Evolutionary conservation across 2,329 filamentous ascomycete species (phyloP), one percentile per base, ranked within the genome.

Genomic region (Pseudogymnoascus destructans): DNA sequence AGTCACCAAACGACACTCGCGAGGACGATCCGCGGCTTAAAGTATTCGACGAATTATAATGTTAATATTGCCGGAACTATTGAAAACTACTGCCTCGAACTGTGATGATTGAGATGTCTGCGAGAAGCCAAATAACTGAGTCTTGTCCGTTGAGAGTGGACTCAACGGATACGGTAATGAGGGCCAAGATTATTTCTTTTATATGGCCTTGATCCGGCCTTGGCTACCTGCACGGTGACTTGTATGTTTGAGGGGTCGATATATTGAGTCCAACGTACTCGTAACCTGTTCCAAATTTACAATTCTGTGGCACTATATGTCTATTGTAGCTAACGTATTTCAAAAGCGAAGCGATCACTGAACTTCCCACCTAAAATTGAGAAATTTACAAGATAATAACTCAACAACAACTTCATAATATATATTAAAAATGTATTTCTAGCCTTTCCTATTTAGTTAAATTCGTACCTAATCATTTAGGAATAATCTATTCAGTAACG

Each of bases 21-120:
- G 61, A 62, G 15, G 67, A 69, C 4, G 66, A 69, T 54, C 62
- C 64, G 9, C 66, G 67, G 32, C 59, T 70, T 23, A 64, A 61
- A 57, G 35, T 66, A 17, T 68, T 70, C 59, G 68, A 70, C 52
- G 68, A 70, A 60, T 59, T 70, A 59, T 70, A 60, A 65, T 40
- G 25, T 32, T 30, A 52, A 52, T 52, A 17, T 27, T 30, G 17
- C 15, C 25, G 32, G 25, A 32, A 19, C n/a, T 17, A 19, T 52
- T 25, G 25, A n/a, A 52, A 27, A 23, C 25, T 52, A 19, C 25
- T 32, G 15, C 46, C 25, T 52, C 46, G 11, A 19, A 32, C 46
- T 52, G 25, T 30, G 46, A 52, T 32, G 10, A 13, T 7, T 25
- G 40, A 30, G 15, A 27, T 52, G 23, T 25, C 25, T n/a, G 17